Percentiles rank a stretch among this genome's conserved stretches.
Evolutionary conservation across 441 rosid species (phyloP).

Genomic region (Capsella rubella): DNA sequence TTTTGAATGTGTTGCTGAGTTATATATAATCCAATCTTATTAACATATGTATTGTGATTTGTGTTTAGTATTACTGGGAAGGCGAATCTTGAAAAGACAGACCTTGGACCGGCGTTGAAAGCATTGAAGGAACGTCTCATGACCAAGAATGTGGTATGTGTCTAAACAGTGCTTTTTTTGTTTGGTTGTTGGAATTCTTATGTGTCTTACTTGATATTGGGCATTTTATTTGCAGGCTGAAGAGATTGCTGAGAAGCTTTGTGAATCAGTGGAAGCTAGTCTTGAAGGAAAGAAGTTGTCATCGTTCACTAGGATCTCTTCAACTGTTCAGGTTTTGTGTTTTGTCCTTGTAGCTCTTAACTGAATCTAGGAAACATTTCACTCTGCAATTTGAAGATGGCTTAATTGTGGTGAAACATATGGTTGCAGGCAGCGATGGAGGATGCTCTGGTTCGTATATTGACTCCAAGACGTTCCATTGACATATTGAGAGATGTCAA

Average conservation of each 20-base stretch:
- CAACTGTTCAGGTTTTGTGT: slow-evolving; percentile 84
- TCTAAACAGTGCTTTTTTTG: slow-evolving; percentile 1
- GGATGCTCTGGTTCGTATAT: slow-evolving; percentile 92
- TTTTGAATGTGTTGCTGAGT: slow-evolving; percentile 7
- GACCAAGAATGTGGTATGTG: slow-evolving; percentile 99
- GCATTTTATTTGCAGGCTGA: slow-evolving; percentile 69
- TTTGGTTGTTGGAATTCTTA: slow-evolving; percentile 8
- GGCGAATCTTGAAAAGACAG: slow-evolving; percentile 90
- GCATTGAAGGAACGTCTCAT: slow-evolving; percentile 97
- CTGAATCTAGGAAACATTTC: slow-evolving; percentile 5
- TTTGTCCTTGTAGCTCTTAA: slow-evolving; percentile 25
- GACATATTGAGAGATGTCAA: slow-evolving; percentile 95
- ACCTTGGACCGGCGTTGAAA: slow-evolving; percentile 90
- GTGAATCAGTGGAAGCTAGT: slow-evolving; percentile 95
- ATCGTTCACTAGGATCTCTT: slow-evolving; percentile 95
- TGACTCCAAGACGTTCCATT: slow-evolving; percentile 95
- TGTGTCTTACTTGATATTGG: slow-evolving; percentile 24
- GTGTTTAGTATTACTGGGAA: slow-evolving; percentile 90
- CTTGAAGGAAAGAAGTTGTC: slow-evolving; percentile 96
- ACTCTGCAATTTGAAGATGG: slow-evolving; percentile 15
- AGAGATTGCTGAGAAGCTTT: slow-evolving; percentile 97
- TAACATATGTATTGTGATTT: slow-evolving; percentile 23
- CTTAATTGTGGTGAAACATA: slow-evolving; percentile 32
- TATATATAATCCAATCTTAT: background rate
- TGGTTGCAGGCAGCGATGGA: slow-evolving; percentile 91